Evolutionary conservation across 441 rosid species (phyloP).

Genomic region (Gossypium schwendimanii): DNA sequence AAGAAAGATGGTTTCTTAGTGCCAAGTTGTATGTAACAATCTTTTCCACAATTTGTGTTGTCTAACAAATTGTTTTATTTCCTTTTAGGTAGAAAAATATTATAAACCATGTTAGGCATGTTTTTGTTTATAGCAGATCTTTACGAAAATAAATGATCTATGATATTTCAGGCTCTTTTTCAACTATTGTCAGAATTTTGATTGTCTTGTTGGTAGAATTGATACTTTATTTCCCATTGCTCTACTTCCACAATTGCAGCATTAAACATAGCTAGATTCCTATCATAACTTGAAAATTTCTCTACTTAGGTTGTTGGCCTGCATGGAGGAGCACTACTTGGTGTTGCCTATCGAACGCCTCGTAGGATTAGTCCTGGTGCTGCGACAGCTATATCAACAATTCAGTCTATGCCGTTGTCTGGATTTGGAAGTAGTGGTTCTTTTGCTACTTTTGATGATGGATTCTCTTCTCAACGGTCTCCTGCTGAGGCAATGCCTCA

Average conservation of each 20-base stretch:
- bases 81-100: background rate
- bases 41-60: background rate
- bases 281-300: conserved; percentile 12
- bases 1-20: conserved; percentile 12
- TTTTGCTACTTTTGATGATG: conserved; percentile 74
- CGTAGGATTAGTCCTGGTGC: conserved; percentile 78
- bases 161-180: background rate
- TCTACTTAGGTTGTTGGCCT: conserved; percentile 64
- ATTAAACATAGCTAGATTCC: background rate
- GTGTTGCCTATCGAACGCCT: conserved; percentile 89
- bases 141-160: background rate
- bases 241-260: background rate
- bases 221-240: background rate
- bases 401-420: conserved; percentile 95
- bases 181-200: background rate
- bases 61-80: background rate
- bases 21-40: background rate
- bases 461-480: conserved; percentile 60
- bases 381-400: conserved; percentile 87
- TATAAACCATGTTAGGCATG: background rate
- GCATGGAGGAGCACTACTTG: conserved; percentile 97
- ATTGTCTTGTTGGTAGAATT: background rate
- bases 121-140: background rate
- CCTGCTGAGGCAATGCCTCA: conserved; percentile 73
- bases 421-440: conserved; percentile 87